These are phyloP conservation scores for Neonectria sp. DNA, from an alignment of 2,329 filamentous ascomycete species.

Conservation along the genomic window DNA sequence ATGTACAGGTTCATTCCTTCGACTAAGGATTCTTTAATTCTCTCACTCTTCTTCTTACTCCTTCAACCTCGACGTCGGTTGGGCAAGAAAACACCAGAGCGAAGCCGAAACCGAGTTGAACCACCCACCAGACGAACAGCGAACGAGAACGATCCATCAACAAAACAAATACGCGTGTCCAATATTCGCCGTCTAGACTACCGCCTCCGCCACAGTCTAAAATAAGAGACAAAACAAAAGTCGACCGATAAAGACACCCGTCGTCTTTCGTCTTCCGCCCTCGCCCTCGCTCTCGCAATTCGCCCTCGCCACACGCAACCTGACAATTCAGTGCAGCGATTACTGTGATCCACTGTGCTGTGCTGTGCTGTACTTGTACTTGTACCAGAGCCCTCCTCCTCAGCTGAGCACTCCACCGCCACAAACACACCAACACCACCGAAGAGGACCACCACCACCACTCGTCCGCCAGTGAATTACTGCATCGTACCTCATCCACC, in stretches of 20 bases:
- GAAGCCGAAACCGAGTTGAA: not conserved
- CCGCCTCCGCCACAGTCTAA: constrained; percentile 13
- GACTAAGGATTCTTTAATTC: not conserved
- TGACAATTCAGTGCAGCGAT: not conserved
- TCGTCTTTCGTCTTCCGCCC: not conserved
- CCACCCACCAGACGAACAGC: too few species aligned
- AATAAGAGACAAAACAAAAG: constrained; percentile 9
- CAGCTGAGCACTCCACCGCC: constrained; percentile 22
- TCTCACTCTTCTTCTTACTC: not conserved
- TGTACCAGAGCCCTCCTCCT: not conserved
- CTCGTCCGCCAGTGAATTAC: not conserved
- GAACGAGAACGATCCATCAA: not conserved
- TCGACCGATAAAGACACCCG: not conserved
- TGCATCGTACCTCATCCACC: not conserved
- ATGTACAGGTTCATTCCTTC: too few species aligned
- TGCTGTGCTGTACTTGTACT: not conserved
- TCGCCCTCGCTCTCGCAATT: not conserved
- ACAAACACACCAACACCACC: constrained; percentile 2
- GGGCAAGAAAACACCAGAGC: not conserved
- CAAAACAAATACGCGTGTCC: not conserved
- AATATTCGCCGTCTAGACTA: not conserved
- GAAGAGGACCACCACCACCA: not conserved
- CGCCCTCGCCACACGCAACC: not conserved
- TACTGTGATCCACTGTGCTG: not conserved
- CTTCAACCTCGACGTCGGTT: not conserved